Evolutionary conservation across 441 rosid genomes (phyloP), one percentile per base, ranked within the genome.

Genomic region (Gossypium schwendimanii): DNA sequence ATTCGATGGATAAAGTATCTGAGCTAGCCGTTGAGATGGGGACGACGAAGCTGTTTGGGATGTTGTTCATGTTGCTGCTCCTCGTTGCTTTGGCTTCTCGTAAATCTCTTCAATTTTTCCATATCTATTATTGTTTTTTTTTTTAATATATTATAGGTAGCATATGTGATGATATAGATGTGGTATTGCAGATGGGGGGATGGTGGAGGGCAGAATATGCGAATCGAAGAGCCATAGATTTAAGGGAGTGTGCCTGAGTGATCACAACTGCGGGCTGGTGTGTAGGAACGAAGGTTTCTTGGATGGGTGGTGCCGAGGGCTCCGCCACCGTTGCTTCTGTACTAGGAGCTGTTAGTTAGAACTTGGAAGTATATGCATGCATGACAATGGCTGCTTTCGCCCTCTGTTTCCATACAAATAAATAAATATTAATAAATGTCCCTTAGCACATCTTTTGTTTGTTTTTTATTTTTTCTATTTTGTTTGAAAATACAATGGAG

Each of bases 181-280:
- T 31, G 33, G 33, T 3, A 15, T 3, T 53, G 33, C 10, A 36
- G 72, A 54, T 4, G 33, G 33, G 15, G 33, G 33, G 65, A 79
- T 69, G 76, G 73, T 76, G 75, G 20, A 86, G 36, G 95, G 84
- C 14, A 86, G 89, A 70, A 63, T 81, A 10, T 91, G 95, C 60
- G 74, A 85, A 79, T 81, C 92, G 17, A 73, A 79, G 82, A 89
- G 97, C 82, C 91, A 84, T 53, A 44, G 61, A 8, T 91, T 76
- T 75, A 82, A 70, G 17, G 84, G 82, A 6, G 9, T 71, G 2
- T 88, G 97, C 73, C 0, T 18, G 24, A 69, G 81, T 52, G 12
- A 77, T 78, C 87, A 81, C 73, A 86, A 84, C 85, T 89, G 91
- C 61, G 88, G 85, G 69, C 5, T 58, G 24, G 83, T 88, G 36